Conservation (phyloP, 2,329 filamentous ascomycete species). For the Botryotinia globosa region DNA sequence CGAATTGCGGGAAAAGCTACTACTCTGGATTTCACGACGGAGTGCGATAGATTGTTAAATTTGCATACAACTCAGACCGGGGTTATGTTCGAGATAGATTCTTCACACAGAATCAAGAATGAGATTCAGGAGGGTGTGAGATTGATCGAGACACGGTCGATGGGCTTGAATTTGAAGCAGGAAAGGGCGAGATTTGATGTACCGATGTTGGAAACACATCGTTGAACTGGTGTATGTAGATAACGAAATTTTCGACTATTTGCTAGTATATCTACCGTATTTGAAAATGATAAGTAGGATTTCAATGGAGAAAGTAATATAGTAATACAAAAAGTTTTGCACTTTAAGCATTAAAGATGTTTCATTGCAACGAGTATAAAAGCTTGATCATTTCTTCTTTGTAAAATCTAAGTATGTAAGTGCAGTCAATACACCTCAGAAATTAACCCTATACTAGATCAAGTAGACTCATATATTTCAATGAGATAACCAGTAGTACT, state of each 20-base stretch:
- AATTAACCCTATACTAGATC: too few species aligned
- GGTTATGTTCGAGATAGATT: neutral
- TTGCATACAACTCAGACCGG: neutral
- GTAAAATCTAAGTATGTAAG: too few species aligned
- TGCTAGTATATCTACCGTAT: neutral
- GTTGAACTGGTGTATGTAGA: neutral
- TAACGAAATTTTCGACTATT: too few species aligned
- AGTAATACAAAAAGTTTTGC: neutral
- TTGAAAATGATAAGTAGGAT: neutral
- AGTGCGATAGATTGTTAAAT: neutral
- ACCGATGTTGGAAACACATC: neutral
- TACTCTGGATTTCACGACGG: neutral
- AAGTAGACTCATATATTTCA: too few species aligned
- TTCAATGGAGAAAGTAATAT: neutral
- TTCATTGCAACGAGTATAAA: neutral
- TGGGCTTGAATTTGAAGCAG: neutral
- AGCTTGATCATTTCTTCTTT: neutral
- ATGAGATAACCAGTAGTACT: too few species aligned
- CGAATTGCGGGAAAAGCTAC: neutral
- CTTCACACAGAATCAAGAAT: neutral
- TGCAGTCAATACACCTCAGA: too few species aligned
- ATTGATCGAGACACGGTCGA: accelerated
- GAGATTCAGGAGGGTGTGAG: neutral
- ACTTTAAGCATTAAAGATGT: accelerated
- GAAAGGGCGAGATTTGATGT: neutral